Evolutionary conservation across 106 monocot species (phyloP).

Genomic region (Alisma plantagoaquatica): DNA sequence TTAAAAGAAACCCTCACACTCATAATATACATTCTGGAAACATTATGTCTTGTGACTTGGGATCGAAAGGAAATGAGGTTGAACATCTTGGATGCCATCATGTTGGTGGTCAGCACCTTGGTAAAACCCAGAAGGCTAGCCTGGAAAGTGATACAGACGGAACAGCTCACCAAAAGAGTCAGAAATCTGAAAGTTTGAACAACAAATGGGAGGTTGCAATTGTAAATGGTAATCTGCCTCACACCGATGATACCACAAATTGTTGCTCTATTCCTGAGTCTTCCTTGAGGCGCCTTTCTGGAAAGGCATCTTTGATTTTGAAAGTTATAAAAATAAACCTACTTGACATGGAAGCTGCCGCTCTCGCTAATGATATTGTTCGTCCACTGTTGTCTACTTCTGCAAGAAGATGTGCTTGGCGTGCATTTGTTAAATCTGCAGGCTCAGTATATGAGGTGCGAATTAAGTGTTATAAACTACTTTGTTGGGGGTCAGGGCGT

Average conservation of each 20-base stretch:
- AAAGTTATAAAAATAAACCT: constrained; percentile 69
- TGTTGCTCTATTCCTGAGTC: constrained; percentile 45
- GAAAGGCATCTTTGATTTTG: constrained; percentile 51
- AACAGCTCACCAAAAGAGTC: neutral
- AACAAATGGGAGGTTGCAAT: neutral
- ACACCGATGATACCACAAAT: constrained; percentile 2
- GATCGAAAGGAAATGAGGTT: neutral
- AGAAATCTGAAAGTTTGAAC: too few relatives aligned
- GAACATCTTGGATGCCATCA: too few relatives aligned
- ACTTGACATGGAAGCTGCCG: constrained; percentile 94
- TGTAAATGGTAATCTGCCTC: too few relatives aligned
- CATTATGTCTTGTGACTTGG: neutral
- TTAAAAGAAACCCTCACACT: too few relatives aligned
- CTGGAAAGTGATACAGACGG: neutral
- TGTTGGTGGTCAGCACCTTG: neutral
- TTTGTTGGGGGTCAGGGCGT: too few relatives aligned
- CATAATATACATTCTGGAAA: neutral
- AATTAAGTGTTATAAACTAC: too few relatives aligned
- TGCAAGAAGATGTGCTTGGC: constrained; percentile 65
- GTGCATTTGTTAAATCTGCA: constrained; percentile 78
- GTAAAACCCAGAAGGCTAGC: constrained; percentile 7
- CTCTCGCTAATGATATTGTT: constrained; percentile 60
- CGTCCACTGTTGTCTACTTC: constrained; percentile 31
- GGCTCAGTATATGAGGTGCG: constrained; percentile 75
- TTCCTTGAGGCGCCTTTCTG: constrained; percentile 54